Percentiles rank a stretch among this genome's conserved stretches.
phyloP scores from a whole-genome alignment of 2,329 filamentous ascomycete species.

The Monilinia laxa region DNA sequence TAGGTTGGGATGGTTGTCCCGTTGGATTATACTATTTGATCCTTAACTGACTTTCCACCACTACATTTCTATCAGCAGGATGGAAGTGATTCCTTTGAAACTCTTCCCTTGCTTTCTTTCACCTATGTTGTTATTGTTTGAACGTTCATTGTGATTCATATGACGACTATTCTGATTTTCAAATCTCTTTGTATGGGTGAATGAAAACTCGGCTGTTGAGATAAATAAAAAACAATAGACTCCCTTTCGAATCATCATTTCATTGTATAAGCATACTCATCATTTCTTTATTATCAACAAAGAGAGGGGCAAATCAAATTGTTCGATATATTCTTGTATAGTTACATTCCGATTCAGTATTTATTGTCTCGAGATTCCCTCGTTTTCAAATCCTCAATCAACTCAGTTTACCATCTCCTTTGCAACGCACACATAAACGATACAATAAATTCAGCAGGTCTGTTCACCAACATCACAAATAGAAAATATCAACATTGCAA shows the following conservation, averaged over 20 bases:
- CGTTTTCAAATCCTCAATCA: background rate
- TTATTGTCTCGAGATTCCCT: background rate
- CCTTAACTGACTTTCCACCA: background rate
- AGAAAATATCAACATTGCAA: background rate
- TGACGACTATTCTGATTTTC: background rate
- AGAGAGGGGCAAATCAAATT: background rate
- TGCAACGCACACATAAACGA: constrained; percentile 9
- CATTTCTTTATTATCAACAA: constrained; percentile 1
- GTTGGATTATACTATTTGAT: background rate
- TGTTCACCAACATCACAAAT: constrained; percentile 9
- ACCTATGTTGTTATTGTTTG: background rate
- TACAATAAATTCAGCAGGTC: constrained; percentile 18
- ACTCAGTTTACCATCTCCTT: background rate
- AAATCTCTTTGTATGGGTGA: background rate
- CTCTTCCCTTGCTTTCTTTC: background rate
- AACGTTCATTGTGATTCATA: background rate
- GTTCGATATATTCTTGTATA: constrained; percentile 6
- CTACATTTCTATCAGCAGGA: background rate
- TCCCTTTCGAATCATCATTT: background rate
- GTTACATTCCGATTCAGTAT: background rate
- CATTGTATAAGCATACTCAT: background rate
- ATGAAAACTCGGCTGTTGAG: background rate
- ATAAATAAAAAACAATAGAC: constrained; percentile 1
- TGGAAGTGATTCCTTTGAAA: background rate
- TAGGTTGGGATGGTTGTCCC: background rate